Conservation (phyloP, 352 stramenopile species). For the Pythium oligandrum region DNA sequence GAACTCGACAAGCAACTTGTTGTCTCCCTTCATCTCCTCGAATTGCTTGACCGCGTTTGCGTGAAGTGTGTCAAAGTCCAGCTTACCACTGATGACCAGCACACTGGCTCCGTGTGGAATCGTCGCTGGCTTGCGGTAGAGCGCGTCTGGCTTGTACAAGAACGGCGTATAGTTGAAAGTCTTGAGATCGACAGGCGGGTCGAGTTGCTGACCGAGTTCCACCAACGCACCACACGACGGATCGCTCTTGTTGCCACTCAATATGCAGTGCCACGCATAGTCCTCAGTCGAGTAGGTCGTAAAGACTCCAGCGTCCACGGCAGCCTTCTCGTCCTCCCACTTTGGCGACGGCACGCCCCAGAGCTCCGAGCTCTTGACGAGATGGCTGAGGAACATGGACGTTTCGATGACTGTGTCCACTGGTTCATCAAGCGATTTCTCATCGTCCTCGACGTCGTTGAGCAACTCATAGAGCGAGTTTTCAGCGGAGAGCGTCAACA, state of each 20-base stretch:
- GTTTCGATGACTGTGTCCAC: too few relatives aligned
- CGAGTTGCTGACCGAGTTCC: not conserved
- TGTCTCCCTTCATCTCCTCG: conserved; percentile 14
- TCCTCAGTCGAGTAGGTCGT: too few relatives aligned
- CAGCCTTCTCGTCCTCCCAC: conserved; percentile 1
- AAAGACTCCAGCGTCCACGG: conserved; percentile 4
- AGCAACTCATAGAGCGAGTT: conserved; percentile 7
- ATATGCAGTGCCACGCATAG: conserved; percentile 7
- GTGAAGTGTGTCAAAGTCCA: conserved; percentile 36
- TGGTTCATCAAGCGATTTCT: too few relatives aligned
- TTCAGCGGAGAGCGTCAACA: conserved; percentile 1
- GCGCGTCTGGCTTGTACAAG: conserved; percentile 27
- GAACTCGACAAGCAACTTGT: conserved; percentile 41
- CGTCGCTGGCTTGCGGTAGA: conserved; percentile 25
- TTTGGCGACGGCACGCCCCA: conserved; percentile 30
- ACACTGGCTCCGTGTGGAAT: conserved; percentile 27
- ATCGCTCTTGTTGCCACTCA: conserved; percentile 33
- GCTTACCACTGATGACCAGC: conserved; percentile 36
- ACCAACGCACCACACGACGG: conserved; percentile 19
- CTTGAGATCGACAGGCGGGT: not conserved
- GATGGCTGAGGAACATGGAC: conserved; percentile 1
- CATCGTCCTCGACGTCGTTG: not conserved
- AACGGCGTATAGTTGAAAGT: conserved; percentile 7
- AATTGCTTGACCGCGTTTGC: conserved; percentile 32
- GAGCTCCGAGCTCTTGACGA: conserved; percentile 44